These are phyloP conservation scores for Curvularia lunata DNA, from an alignment of 2,329 filamentous ascomycete genomes.

Conservation along the genomic window DNA sequence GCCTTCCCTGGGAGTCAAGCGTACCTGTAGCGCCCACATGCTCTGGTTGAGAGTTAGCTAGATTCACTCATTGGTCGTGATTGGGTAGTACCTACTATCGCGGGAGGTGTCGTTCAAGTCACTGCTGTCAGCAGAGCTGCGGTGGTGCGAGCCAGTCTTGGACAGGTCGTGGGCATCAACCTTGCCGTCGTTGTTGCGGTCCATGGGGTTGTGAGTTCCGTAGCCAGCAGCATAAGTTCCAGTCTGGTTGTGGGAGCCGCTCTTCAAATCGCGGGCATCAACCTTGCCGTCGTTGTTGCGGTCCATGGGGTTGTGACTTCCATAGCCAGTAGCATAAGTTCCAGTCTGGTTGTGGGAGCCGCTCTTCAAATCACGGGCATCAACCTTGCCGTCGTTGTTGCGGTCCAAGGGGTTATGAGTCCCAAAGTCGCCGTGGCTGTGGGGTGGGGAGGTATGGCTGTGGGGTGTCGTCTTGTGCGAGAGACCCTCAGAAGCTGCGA, in stretches of 20 bases:
- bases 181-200: conserved; percentile 16
- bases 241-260: conserved; percentile 2
- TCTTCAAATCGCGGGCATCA: conserved; percentile 13
- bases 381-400: conserved; percentile 12
- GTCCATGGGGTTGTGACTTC: conserved; percentile 11
- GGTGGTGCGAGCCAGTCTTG: conserved; percentile 6
- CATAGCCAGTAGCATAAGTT: neutral
- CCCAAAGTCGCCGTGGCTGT: conserved; percentile 29
- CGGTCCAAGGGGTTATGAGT: conserved; percentile 17
- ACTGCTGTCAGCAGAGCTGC: neutral
- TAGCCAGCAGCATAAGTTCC: conserved; percentile 17
- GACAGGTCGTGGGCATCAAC: conserved; percentile 11
- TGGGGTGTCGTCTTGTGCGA: conserved; percentile 25
- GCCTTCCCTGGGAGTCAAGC: conserved; percentile 6
- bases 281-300: conserved; percentile 15
- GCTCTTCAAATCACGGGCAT: conserved; percentile 11
- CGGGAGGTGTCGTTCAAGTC: conserved; percentile 12
- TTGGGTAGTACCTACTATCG: conserved; percentile 3
- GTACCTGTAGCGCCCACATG: conserved; percentile 17
- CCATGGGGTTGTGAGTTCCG: conserved; percentile 18
- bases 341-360: neutral
- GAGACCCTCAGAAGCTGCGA: conserved; percentile 26
- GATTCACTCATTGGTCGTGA: neutral
- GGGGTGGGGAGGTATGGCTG: neutral
- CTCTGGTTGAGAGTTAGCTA: conserved; percentile 5